Percentiles rank a stretch among this genome's conserved stretches.
phyloP scores from a whole-genome alignment of 345 rosid species.

The Mangifera indica region DNA sequence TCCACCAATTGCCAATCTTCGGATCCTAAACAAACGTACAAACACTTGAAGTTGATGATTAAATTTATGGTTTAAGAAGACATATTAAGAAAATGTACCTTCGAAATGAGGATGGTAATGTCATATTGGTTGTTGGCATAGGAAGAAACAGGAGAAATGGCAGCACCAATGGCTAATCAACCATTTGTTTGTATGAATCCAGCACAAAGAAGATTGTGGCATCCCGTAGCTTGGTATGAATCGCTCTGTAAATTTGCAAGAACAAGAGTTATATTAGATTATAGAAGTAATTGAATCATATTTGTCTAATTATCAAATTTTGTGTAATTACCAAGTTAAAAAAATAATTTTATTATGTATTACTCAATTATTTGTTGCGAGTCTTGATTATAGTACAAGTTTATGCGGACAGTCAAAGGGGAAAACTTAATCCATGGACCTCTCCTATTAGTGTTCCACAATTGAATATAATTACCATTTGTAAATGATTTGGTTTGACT shows the following conservation, averaged over 20 bases:
- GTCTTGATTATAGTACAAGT: no score
- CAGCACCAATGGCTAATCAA: slow-evolving; percentile 96
- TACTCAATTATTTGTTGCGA: no score
- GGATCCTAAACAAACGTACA: slow-evolving; percentile 59
- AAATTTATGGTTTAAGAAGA: no score
- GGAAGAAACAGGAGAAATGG: slow-evolving; percentile 86
- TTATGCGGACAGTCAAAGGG: no score
- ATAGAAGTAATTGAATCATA: no score
- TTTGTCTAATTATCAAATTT: no score
- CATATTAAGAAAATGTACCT: slow-evolving; percentile 41
- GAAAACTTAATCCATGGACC: no score
- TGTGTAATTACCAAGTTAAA: background rate
- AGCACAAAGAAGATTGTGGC: slow-evolving; percentile 89
- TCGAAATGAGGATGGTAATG: slow-evolving; percentile 91
- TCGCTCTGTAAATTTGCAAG: slow-evolving; percentile 53
- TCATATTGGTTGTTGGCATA: slow-evolving; percentile 68
- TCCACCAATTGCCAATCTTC: slow-evolving; percentile 92
- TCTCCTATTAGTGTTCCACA: no score
- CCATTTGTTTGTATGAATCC: slow-evolving; percentile 97
- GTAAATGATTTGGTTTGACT: no score
- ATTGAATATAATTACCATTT: no score
- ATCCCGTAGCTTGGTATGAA: slow-evolving; percentile 97
- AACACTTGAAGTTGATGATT: no score
- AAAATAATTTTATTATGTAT: no score
- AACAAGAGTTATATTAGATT: background rate